Percentiles rank a stretch among this genome's conserved stretches.
These are phyloP conservation scores for Stevia rebaudiana DNA, from an alignment of 140 eudicot genomes.

Conservation along the genomic window DNA sequence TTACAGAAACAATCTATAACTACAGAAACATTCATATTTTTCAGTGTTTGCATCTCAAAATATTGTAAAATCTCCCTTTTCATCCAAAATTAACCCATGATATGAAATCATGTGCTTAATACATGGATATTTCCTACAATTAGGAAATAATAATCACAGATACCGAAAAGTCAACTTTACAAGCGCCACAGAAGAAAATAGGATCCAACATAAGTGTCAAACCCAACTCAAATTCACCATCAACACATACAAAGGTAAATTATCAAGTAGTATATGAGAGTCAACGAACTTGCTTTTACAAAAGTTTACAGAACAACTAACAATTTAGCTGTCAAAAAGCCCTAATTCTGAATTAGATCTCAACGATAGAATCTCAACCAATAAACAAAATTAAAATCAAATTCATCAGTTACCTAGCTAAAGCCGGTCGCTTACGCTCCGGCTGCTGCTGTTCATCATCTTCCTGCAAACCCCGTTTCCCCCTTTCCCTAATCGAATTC, in stretches of 20 bases:
- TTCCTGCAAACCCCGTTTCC: conserved; percentile 64
- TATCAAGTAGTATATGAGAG: not conserved
- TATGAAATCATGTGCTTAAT: too few relatives aligned
- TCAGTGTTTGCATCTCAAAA: not conserved
- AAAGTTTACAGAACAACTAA: not conserved
- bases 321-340: not conserved
- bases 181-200: too few relatives aligned
- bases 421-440: conserved; percentile 81
- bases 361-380: conserved; percentile 1
- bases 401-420: conserved; percentile 62
- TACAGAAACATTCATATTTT: not conserved
- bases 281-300: not conserved
- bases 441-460: conserved; percentile 61
- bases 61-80: too few relatives aligned
- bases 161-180: too few relatives aligned
- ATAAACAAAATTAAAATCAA: not conserved
- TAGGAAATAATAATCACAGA: not conserved
- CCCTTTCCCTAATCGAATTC: conserved; percentile 70
- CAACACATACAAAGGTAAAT: not conserved
- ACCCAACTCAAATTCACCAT: conserved; percentile 5
- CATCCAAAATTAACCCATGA: too few relatives aligned
- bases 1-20: not conserved
- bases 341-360: conserved; percentile 11
- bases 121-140: conserved; percentile 7
- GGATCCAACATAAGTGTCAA: too few relatives aligned